Base-by-base conservation (phyloP, 495 filamentous ascomycete genomes). In the Lepidopterella palustris region DNA sequence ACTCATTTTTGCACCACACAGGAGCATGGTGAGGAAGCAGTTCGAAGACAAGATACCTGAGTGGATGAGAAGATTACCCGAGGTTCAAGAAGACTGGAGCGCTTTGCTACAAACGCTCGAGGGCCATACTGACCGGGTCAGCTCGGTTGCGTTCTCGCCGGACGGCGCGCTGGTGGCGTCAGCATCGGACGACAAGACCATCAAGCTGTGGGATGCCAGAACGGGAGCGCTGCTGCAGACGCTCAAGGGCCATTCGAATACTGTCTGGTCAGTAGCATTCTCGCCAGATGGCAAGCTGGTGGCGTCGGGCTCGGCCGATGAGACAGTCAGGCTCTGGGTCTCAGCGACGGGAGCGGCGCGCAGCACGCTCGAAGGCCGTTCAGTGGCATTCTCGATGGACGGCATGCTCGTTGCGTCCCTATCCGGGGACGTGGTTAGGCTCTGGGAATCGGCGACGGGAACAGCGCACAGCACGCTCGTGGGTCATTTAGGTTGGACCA, bases 211-310 rank as follows among this genome's bases (percentile, higher is more conserved):
- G 51, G 21, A 54, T 21, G 11, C 51, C 13, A 21, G 6, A 8
- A 54, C 24, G 21, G 24, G 51, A n/a, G 95, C 90, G 66, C 73
- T 96, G 51, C 78, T 80, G 58, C 84, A 79, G 67, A 10, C 88
- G 92, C 72, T 90, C 87, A 3, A 76, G 90, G 58, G 92, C 97
- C 60, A 84, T 96, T 51, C 88, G 69, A 93, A 95, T 64, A 90
- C 96, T 74, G 92, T 97, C 8, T 92, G 87, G 73, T 87, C 89
- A 1, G 87, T 95, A 15, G 90, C 92, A 70, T 95, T 90, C 90
- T 87, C 84, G 67, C 82, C 87, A 8, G 90, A 95, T 71, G 90
- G 90, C 25, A 24, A 45, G 26, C 5, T 10, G n/a, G 8, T 56
- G 28, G 53, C 53, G 28, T 56, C 53, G 29, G 53, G 21, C 8